Evolutionary conservation across 768 basidiomycete genomes (phyloP).

Genomic region (Mycena filopes): DNA sequence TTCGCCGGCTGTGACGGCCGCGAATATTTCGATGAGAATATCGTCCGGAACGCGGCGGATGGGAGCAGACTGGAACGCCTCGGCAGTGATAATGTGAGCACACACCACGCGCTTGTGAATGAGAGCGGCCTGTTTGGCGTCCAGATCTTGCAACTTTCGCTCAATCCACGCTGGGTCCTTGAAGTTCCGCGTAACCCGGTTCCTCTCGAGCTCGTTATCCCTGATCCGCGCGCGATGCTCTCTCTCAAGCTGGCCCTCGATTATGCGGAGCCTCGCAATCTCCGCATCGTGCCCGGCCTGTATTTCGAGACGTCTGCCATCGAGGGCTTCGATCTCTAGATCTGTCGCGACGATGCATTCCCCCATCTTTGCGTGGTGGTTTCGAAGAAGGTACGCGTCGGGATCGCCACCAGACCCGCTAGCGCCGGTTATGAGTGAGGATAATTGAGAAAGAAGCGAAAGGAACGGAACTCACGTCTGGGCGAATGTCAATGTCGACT

Average conservation of each 20-base stretch:
- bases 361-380: no score
- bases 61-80: not conserved
- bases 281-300: no score
- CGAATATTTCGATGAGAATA: not conserved
- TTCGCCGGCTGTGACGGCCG: not conserved
- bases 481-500: no score
- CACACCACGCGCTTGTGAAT: no score
- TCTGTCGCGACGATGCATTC: no score
- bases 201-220: not conserved
- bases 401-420: not conserved
- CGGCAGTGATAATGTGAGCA: not conserved
- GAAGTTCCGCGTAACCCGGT: not conserved
- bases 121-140: not conserved
- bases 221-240: not conserved
- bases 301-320: no score
- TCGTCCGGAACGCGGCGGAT: conserved; percentile 3
- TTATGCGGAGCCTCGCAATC: no score
- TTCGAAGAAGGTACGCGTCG: no score
- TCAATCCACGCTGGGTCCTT: not conserved
- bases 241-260: not conserved
- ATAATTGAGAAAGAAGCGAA: no score
- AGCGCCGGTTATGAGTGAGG: no score
- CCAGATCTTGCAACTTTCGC: not conserved
- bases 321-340: no score
- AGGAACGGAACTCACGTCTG: no score